Percentiles rank a stretch among this genome's conserved stretches.
phyloP scores from a whole-genome alignment of 1,284 basidiomycete genomes.

The Cryptococcus deneoformans region DNA sequence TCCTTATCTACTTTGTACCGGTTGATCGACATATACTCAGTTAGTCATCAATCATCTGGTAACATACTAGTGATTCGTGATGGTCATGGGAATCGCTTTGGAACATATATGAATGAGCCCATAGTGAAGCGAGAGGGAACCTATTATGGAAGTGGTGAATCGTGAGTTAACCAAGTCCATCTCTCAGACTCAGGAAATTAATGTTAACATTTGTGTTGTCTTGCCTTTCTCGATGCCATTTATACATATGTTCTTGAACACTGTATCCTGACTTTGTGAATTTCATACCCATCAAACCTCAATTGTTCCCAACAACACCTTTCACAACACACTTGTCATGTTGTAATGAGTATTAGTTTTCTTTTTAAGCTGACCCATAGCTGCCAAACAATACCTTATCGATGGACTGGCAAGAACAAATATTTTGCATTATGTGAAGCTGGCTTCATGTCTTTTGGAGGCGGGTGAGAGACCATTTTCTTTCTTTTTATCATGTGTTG shows the following conservation, averaged over 20 bases:
- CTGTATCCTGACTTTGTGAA: neutral
- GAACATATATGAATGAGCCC: conserved; percentile 75
- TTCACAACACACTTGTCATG: neutral
- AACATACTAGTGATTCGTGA: conserved; percentile 63
- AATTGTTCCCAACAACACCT: neutral
- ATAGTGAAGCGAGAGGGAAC: conserved; percentile 58
- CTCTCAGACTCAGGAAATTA: too few relatives aligned
- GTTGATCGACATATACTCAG: conserved; percentile 54
- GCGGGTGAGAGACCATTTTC: conserved; percentile 61
- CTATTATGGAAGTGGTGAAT: conserved; percentile 83
- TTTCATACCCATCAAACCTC: neutral
- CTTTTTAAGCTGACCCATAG: conserved; percentile 56
- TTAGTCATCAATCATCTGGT: conserved; percentile 47
- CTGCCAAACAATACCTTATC: conserved; percentile 62
- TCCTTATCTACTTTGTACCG: conserved; percentile 83
- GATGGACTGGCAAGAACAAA: conserved; percentile 86
- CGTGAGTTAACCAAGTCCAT: conserved; percentile 55
- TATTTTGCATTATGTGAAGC: conserved; percentile 85
- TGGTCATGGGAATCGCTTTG: conserved; percentile 60
- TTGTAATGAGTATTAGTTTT: conserved; percentile 56
- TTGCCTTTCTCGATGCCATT: too few relatives aligned
- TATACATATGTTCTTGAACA: neutral
- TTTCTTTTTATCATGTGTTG: too few relatives aligned
- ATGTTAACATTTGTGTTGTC: too few relatives aligned
- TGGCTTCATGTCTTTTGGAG: conserved; percentile 79